Percentiles rank a stretch among this genome's conserved stretches.
These are phyloP conservation scores for Neurospora sp. DNA, from an alignment of 495 filamentous ascomycete species.

Conservation along the genomic window DNA sequence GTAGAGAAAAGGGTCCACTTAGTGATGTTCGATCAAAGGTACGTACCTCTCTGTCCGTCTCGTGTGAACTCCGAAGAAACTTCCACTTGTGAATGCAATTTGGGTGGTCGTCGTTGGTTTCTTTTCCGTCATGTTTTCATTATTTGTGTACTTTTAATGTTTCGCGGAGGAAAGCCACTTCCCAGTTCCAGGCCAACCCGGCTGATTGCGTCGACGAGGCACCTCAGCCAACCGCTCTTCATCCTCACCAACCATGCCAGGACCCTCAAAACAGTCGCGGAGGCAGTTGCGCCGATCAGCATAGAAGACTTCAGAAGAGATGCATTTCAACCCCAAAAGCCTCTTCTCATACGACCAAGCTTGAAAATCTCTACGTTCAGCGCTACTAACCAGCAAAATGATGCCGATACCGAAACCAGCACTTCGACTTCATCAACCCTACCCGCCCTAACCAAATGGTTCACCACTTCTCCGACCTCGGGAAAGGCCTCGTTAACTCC, in stretches of 20 bases:
- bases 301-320: neutral
- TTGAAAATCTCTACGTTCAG: neutral
- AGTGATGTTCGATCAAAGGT: neutral
- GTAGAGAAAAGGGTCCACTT: neutral
- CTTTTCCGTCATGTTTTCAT: neutral
- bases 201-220: neutral
- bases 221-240: neutral
- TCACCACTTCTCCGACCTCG: neutral
- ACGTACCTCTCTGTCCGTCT: neutral
- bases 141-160: neutral
- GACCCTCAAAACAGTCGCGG: neutral
- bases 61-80: neutral
- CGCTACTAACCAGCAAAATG: neutral
- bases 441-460: constrained; percentile 6
- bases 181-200: neutral
- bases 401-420: neutral
- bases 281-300: neutral
- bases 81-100: neutral
- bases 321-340: constrained; percentile 1
- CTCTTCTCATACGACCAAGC: neutral
- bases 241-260: neutral
- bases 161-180: neutral
- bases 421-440: neutral
- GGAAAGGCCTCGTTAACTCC: neutral
- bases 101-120: neutral